Evolutionary conservation across 768 basidiomycete species (phyloP).

Genomic region (Tylopilus subfusipes): DNA sequence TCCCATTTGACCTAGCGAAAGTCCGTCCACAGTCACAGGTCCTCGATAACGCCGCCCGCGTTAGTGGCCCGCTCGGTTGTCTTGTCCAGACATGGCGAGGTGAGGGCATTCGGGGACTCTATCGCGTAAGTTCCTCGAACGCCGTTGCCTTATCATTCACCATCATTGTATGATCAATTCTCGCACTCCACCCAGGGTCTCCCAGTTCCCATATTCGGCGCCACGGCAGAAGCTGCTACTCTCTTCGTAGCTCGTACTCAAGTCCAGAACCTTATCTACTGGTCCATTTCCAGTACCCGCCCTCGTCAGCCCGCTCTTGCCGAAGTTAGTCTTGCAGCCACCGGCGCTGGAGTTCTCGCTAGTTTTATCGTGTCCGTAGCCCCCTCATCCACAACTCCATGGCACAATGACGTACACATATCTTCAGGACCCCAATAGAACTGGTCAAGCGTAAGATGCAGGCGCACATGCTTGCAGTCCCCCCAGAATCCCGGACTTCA

Average conservation of each 20-base stretch:
- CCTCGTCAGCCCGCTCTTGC: constrained; percentile 46
- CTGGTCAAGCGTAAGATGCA: constrained; percentile 48
- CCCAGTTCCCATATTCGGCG: constrained; percentile 80
- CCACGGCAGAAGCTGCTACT: constrained; percentile 84
- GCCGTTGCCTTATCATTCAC: neutral
- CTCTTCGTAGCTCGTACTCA: constrained; percentile 81
- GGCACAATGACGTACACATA: neutral
- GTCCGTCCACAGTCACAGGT: constrained; percentile 89
- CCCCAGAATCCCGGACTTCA: constrained; percentile 11
- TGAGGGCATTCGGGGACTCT: constrained; percentile 57
- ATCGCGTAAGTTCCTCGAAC: constrained; percentile 39
- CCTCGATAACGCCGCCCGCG: constrained; percentile 57
- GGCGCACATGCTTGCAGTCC: constrained; percentile 66
- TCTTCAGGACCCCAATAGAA: constrained; percentile 80
- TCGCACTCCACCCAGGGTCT: constrained; percentile 71
- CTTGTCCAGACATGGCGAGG: constrained; percentile 53
- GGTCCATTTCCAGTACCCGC: constrained; percentile 16
- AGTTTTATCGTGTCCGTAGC: constrained; percentile 75
- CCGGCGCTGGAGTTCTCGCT: constrained; percentile 72
- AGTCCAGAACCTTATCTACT: constrained; percentile 55
- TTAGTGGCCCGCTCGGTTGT: constrained; percentile 59
- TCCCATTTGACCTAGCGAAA: constrained; percentile 91
- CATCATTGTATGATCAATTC: constrained; percentile 4
- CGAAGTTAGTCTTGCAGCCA: constrained; percentile 73
- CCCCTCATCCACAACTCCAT: neutral